Percentiles rank a stretch among this genome's conserved stretches.
These are phyloP conservation scores for Peronospora belbahrii DNA, from an alignment of 352 stramenopile species.

Conservation along the genomic window DNA sequence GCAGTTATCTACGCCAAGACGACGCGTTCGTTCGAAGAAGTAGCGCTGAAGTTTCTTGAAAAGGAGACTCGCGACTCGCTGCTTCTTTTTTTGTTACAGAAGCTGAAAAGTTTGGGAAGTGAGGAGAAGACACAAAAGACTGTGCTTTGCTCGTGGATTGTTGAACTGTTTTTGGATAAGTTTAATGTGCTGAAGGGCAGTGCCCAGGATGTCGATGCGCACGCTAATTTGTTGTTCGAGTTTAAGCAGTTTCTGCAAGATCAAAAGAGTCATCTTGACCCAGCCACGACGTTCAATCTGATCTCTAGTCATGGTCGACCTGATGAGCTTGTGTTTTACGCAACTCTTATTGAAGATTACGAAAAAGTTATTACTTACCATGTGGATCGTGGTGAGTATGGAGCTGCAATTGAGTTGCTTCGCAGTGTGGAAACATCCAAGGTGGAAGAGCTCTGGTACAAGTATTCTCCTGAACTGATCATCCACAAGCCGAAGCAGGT, in stretches of 20 bases:
- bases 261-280: slow-evolving; percentile 80
- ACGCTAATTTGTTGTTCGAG: slow-evolving; percentile 83
- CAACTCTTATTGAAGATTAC: slow-evolving; percentile 90
- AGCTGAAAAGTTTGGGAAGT: slow-evolving; percentile 68
- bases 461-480: slow-evolving; percentile 90
- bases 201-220: slow-evolving; percentile 77
- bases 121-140: slow-evolving; percentile 90
- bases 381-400: slow-evolving; percentile 85
- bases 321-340: slow-evolving; percentile 89
- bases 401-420: slow-evolving; percentile 83
- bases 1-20: slow-evolving; percentile 88
- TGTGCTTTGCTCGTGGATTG: slow-evolving; percentile 89
- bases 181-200: slow-evolving; percentile 83
- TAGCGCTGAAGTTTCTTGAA: slow-evolving; percentile 89
- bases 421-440: slow-evolving; percentile 84
- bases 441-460: slow-evolving; percentile 91
- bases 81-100: slow-evolving; percentile 84
- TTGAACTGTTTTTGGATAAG: slow-evolving; percentile 89
- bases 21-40: slow-evolving; percentile 85
- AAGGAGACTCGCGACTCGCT: slow-evolving; percentile 75
- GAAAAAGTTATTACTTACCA: slow-evolving; percentile 91
- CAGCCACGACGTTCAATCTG: slow-evolving; percentile 87
- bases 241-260: slow-evolving; percentile 91
- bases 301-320: slow-evolving; percentile 88
- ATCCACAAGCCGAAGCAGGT: slow-evolving; percentile 87